Conservation (phyloP, 108 stramenopile genomes). For the Cyclotella baltica region DNA sequence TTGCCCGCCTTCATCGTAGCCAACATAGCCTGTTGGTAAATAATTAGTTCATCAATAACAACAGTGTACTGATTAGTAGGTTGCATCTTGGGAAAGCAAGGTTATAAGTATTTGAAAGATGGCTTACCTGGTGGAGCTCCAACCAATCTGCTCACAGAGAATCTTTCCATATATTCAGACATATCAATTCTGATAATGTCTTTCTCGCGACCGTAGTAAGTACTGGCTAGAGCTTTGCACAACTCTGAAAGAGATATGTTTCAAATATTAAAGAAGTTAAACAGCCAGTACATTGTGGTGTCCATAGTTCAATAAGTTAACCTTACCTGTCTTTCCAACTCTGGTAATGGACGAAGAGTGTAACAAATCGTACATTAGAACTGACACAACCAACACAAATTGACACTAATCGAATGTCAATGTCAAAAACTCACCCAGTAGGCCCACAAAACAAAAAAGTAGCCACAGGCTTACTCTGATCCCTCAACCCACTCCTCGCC, state of each 20-base stretch:
- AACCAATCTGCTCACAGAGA: slow-evolving; percentile 88
- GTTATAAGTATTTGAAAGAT: neutral
- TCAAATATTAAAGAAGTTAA: neutral
- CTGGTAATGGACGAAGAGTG: neutral
- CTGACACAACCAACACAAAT: neutral
- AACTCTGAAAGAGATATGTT: slow-evolving; percentile 31
- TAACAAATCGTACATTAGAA: neutral
- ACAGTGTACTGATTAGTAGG: neutral
- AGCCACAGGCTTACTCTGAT: slow-evolving; percentile 79
- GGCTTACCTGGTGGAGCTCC: slow-evolving; percentile 89
- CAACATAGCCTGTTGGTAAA: slow-evolving; percentile 72
- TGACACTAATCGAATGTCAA: neutral
- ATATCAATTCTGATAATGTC: slow-evolving; percentile 93
- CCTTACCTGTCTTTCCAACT: slow-evolving; percentile 14
- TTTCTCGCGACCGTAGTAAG: slow-evolving; percentile 86
- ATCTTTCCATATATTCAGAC: slow-evolving; percentile 96
- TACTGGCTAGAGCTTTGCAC: slow-evolving; percentile 88
- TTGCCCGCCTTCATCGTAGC: slow-evolving; percentile 97
- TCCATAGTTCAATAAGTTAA: neutral
- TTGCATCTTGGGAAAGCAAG: neutral
- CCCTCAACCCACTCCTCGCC: slow-evolving; percentile 83
- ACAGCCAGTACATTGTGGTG: neutral
- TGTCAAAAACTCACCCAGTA: slow-evolving; percentile 48
- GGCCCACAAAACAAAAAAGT: slow-evolving; percentile 91
- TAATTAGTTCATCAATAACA: neutral